These are phyloP conservation scores for Suillus cothurnatus DNA, from an alignment of 768 basidiomycete species.

Conservation along the genomic window DNA sequence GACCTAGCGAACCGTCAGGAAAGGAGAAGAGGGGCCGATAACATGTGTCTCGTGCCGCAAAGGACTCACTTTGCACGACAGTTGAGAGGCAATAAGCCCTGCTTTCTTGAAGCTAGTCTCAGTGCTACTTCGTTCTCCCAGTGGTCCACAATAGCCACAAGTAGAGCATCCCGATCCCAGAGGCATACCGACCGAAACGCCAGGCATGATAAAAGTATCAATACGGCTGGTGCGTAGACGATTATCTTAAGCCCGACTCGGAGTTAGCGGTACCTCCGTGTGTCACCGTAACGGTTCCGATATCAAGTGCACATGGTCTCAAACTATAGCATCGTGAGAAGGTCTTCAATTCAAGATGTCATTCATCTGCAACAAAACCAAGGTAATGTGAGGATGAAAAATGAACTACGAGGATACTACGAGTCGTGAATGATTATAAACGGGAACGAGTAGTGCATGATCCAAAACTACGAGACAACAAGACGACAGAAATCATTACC, in stretches of 20 bases:
- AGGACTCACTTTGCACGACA: constrained; percentile 53
- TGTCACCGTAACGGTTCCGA: neutral
- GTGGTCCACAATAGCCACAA: constrained; percentile 70
- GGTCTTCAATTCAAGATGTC: too few species aligned
- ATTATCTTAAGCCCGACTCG: neutral
- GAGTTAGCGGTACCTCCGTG: neutral
- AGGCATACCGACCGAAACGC: constrained; percentile 30
- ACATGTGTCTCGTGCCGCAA: neutral
- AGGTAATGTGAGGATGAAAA: neutral
- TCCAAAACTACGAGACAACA: neutral
- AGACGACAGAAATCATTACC: neutral
- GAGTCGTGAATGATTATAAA: neutral
- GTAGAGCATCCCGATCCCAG: constrained; percentile 36
- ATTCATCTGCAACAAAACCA: neutral
- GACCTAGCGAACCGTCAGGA: constrained; percentile 41
- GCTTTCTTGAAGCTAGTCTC: constrained; percentile 51
- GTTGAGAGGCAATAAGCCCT: constrained; percentile 47
- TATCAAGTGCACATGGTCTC: neutral
- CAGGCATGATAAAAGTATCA: constrained; percentile 19
- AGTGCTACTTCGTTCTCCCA: constrained; percentile 46
- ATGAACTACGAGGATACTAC: neutral
- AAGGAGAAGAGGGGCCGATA: neutral
- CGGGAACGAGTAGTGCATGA: neutral
- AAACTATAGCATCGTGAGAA: neutral
- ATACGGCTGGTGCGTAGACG: neutral